Evolutionary conservation across 306 rosid genomes (phyloP).

Genomic region (Benincasa hispida): DNA sequence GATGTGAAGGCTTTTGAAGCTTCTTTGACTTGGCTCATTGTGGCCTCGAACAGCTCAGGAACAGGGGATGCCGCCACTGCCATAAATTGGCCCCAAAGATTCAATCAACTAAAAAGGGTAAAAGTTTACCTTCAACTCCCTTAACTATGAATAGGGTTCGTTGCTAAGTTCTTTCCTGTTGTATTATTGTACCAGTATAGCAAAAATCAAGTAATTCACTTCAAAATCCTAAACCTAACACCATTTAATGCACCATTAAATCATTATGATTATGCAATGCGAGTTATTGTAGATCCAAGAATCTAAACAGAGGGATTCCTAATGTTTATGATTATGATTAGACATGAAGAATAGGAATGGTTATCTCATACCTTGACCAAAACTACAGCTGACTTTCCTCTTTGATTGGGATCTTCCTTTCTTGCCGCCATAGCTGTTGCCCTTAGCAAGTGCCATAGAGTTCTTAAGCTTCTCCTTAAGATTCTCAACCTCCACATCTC

Average conservation of each 20-base stretch:
- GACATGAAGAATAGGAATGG: neutral
- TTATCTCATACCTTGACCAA: conserved; percentile 48
- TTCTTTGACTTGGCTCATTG: conserved; percentile 69
- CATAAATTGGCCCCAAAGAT: neutral
- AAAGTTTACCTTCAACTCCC: neutral
- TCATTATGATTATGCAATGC: neutral
- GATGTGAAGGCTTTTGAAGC: conserved; percentile 73
- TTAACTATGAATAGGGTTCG: neutral
- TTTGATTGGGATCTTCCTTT: conserved; percentile 54
- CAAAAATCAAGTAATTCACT: neutral
- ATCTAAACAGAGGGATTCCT: neutral
- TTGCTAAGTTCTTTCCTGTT: neutral
- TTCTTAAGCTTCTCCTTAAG: conserved; percentile 75
- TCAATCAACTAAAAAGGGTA: neutral
- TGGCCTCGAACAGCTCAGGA: conserved; percentile 54
- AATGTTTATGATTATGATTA: neutral
- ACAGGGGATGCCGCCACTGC: conserved; percentile 52
- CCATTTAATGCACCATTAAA: neutral
- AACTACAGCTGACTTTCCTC: conserved; percentile 41
- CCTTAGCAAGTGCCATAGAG: conserved; percentile 22
- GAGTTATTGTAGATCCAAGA: neutral
- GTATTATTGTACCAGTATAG: neutral
- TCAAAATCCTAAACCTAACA: neutral
- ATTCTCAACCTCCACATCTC: conserved; percentile 59
- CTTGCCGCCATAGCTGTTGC: conserved; percentile 39